phyloP scores from a whole-genome alignment of 2,329 filamentous ascomycete species.

The Phyllosticta citriasiana region DNA sequence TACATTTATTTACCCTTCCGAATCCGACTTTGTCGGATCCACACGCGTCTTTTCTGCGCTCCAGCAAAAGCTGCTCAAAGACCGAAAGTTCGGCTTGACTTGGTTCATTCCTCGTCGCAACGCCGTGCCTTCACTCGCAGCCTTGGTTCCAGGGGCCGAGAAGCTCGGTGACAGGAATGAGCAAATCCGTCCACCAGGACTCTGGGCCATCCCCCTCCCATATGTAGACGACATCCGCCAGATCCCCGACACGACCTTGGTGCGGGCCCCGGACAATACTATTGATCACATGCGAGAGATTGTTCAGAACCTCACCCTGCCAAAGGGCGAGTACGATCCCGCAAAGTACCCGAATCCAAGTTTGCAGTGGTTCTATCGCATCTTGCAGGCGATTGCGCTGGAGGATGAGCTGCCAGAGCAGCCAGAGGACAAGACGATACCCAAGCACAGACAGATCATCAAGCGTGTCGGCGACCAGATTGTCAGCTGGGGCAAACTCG shows the following conservation, averaged over 20 bases:
- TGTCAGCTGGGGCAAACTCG: conserved; percentile 60
- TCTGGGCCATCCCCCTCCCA: conserved; percentile 83
- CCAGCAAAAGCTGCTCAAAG: conserved; percentile 72
- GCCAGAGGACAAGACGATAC: conserved; percentile 68
- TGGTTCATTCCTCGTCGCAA: conserved; percentile 85
- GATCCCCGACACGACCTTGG: conserved; percentile 49
- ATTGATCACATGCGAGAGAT: conserved; percentile 75
- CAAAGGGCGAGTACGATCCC: conserved; percentile 75
- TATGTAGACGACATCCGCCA: conserved; percentile 82
- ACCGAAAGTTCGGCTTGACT: conserved; percentile 71
- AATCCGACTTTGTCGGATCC: conserved; percentile 81
- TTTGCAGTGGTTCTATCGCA: conserved; percentile 95
- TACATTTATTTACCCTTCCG: conserved; percentile 87
- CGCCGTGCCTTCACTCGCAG: conserved; percentile 67
- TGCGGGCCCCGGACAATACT: conserved; percentile 51
- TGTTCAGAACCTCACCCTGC: conserved; percentile 78
- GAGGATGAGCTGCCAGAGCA: conserved; percentile 79
- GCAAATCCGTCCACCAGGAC: conserved; percentile 65
- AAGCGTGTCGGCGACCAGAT: conserved; percentile 77
- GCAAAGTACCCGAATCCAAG: conserved; percentile 77
- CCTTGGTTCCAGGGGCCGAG: conserved; percentile 67
- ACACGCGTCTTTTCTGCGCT: conserved; percentile 87
- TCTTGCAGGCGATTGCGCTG: conserved; percentile 80
- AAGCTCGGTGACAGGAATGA: conserved; percentile 53
- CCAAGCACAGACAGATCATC: conserved; percentile 77